Base-by-base conservation (phyloP, 345 rosid genomes). In the Populus davidiana region DNA sequence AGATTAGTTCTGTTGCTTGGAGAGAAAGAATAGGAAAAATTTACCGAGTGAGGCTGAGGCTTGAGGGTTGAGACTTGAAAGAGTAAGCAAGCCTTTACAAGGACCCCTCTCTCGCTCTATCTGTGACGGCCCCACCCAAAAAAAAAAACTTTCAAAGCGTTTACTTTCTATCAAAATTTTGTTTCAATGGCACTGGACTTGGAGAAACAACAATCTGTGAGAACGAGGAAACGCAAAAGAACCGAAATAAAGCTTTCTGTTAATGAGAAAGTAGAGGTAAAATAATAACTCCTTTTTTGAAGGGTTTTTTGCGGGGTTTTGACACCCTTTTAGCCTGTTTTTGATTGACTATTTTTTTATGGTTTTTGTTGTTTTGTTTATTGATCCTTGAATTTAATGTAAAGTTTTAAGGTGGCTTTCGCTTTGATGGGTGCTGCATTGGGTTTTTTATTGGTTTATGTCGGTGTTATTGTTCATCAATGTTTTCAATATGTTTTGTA, bases 241-340 rank as follows among this genome's bases (percentile, higher is more conserved):
- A 25, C 44, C 65, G 47, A 21, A 50, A 71, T 47, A 9, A 67
- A 74, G 54, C 74, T 83, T 14, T 65, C 52, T 52, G 62, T 49
- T 21, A 74, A 69, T 27, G 77, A 82, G 8, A 77, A 59, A 81
- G 89, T 85, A 0, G 89, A 87, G 85, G 87, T 85, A 81, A 52
- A 33, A 44, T 44, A 14, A 5, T 11, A 71, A n/a, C 23, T 17
- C 25, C 59, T 21, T 39, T 36, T 21, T 36, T 35, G 3, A 16
- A 25, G 2, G 31, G 0, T 6, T 49, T 33, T 35, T 52, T 14
- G 18, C 5, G 29, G 18, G 14, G 49, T 44, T 67, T 68, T 21
- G 50, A 47, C 50, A 47, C 50, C 5, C 17, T 14, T 14, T 4
- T 47, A 12, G 63, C 72, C 38, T 56, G 8, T 25, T 62, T 54